A percentile compares a stretch with the other conserved stretches of the same genome.
These are phyloP conservation scores for Ogataea paraovalis DNA, from an alignment of 805 yeast genomes.

Conservation along the genomic window DNA sequence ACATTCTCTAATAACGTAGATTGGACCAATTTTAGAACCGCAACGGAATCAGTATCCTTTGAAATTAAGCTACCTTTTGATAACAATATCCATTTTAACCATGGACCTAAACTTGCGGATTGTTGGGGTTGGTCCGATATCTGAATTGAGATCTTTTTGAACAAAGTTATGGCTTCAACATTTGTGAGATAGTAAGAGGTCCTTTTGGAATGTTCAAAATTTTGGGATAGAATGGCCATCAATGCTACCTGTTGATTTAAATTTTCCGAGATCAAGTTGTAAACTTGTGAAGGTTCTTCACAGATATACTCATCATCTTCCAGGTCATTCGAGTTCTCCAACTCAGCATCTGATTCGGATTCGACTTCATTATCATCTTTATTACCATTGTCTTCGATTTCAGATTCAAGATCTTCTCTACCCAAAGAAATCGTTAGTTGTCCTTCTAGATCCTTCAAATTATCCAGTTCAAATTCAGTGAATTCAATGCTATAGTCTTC, in stretches of 20 bases:
- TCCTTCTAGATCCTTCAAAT: slow-evolving; percentile 24
- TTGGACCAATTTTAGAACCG: slow-evolving; percentile 54
- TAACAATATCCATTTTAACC: slow-evolving; percentile 82
- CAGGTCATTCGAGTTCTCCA: slow-evolving; percentile 6
- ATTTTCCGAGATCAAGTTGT: slow-evolving; percentile 20
- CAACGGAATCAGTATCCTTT: slow-evolving; percentile 47
- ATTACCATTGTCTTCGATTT: slow-evolving; percentile 10
- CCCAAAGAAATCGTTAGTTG: slow-evolving; percentile 10
- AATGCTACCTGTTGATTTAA: slow-evolving; percentile 16
- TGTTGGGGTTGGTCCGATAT: slow-evolving; percentile 49
- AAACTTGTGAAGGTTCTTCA: slow-evolving; percentile 22
- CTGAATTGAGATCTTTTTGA: slow-evolving; percentile 43
- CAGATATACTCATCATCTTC: slow-evolving; percentile 17
- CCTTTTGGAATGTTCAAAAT: slow-evolving; percentile 42
- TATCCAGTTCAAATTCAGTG: slow-evolving; percentile 31
- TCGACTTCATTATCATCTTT: slow-evolving; percentile 8
- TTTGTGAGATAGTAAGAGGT: slow-evolving; percentile 53
- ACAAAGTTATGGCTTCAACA: slow-evolving; percentile 37
- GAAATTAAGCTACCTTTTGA: slow-evolving; percentile 64
- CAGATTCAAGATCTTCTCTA: slow-evolving; percentile 5
- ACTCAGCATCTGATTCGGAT: slow-evolving; percentile 3
- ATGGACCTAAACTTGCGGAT: slow-evolving; percentile 44
- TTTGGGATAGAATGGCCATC: slow-evolving; percentile 30
- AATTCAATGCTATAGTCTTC: slow-evolving; percentile 24
- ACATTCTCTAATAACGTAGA: slow-evolving; percentile 51